A percentile compares a stretch with the other conserved stretches of the same genome.
Evolutionary conservation across 192 early-diverging fungal species (phyloP).

Genomic region (Coemansia javaensis): DNA sequence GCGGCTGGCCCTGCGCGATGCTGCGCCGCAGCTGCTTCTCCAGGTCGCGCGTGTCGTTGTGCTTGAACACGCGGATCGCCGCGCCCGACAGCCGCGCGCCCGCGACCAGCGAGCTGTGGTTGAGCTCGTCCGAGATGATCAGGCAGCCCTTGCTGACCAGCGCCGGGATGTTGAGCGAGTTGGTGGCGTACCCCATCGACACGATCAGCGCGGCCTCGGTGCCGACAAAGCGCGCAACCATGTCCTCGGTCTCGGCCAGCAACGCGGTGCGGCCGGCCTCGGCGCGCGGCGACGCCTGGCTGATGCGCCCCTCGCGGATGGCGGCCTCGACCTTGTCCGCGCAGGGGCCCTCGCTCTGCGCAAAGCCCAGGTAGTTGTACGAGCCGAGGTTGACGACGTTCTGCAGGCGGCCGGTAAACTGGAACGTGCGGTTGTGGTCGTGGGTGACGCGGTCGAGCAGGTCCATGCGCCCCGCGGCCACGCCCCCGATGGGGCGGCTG

Average conservation of each 20-base stretch:
- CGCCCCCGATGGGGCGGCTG: slow-evolving; percentile 89
- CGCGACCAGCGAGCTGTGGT: slow-evolving; percentile 91
- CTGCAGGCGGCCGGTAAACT: slow-evolving; percentile 73
- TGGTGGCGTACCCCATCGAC: slow-evolving; percentile 97
- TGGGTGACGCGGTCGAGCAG: slow-evolving; percentile 79
- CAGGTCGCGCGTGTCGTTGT: slow-evolving; percentile 81
- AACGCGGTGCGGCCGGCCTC: slow-evolving; percentile 71
- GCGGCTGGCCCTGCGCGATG: slow-evolving; percentile 93
- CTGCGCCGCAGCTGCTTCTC: slow-evolving; percentile 76
- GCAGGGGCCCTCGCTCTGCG: slow-evolving; percentile 86
- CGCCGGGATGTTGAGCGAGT: slow-evolving; percentile 88
- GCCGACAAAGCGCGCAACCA: slow-evolving; percentile 88
- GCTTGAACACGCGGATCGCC: slow-evolving; percentile 86
- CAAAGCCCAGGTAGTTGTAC: slow-evolving; percentile 98
- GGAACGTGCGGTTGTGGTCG: slow-evolving; percentile 81
- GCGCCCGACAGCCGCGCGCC: slow-evolving; percentile 90
- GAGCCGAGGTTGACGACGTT: slow-evolving; percentile 89
- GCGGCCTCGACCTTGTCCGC: slow-evolving; percentile 85
- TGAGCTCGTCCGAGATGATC: slow-evolving; percentile 93
- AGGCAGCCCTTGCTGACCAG: slow-evolving; percentile 79
- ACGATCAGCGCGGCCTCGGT: slow-evolving; percentile 80
- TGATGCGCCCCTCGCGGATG: slow-evolving; percentile 68
- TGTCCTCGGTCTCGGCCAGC: slow-evolving; percentile 72
- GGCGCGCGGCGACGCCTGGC: slow-evolving; percentile 57
- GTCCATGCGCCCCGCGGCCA: slow-evolving; percentile 81